A percentile compares a stretch with the other conserved stretches of the same genome.
Evolutionary conservation across 495 filamentous ascomycete genomes (phyloP).

Genomic region (Penicillium paradoxum): DNA sequence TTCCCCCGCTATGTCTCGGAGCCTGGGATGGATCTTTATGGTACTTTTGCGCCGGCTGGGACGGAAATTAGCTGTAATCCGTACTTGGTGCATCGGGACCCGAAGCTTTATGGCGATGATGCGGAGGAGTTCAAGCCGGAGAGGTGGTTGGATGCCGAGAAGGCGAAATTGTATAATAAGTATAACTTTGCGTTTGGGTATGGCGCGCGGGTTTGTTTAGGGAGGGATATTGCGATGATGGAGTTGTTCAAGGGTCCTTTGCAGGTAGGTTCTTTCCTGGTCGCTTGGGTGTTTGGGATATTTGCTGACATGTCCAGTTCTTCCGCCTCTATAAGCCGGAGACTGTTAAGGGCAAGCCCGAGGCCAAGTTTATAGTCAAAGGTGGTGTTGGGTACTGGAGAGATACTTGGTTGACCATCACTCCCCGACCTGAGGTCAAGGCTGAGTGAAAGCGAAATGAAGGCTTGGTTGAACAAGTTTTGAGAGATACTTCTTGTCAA

Average conservation of each 20-base stretch:
- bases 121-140: constrained; percentile 27
- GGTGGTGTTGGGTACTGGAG: constrained; percentile 47
- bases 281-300: not conserved
- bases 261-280: constrained; percentile 31
- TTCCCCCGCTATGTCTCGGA: constrained; percentile 45
- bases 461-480: not conserved
- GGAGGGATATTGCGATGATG: constrained; percentile 51
- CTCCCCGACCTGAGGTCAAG: constrained; percentile 20
- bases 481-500: not conserved
- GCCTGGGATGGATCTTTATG: constrained; percentile 51
- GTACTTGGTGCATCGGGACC: constrained; percentile 49
- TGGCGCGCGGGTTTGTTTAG: constrained; percentile 50
- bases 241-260: constrained; percentile 52
- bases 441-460: not conserved
- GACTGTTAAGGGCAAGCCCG: constrained; percentile 28
- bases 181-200: constrained; percentile 52
- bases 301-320: constrained; percentile 24
- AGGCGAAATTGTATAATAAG: constrained; percentile 45
- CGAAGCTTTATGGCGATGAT: constrained; percentile 49
- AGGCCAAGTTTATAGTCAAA: constrained; percentile 38
- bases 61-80: constrained; percentile 55
- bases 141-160: constrained; percentile 42
- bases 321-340: constrained; percentile 34
- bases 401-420: constrained; percentile 44
- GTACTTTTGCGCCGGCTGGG: constrained; percentile 50